phyloP scores from a whole-genome alignment of 2,329 filamentous ascomycete species.

The Dendryphion nanum region DNA sequence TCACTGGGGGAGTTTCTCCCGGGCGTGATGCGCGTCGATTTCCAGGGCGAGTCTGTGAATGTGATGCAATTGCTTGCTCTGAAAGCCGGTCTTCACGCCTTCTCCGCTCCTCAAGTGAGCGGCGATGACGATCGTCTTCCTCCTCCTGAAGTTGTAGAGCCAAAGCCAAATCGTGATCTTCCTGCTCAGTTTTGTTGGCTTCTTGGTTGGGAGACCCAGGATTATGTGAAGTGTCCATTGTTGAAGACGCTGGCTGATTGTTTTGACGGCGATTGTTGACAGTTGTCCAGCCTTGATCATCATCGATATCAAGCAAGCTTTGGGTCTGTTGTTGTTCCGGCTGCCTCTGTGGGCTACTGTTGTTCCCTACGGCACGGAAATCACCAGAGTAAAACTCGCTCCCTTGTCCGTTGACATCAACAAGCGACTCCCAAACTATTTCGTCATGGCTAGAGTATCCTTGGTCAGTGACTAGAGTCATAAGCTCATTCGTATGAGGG shows the following conservation, averaged over 20 bases:
- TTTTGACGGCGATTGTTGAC: constrained; percentile 43
- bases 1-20: constrained; percentile 41
- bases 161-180: constrained; percentile 79
- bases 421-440: constrained; percentile 92
- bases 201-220: constrained; percentile 19
- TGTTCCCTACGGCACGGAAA: constrained; percentile 76
- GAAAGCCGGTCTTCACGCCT: constrained; percentile 67
- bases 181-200: constrained; percentile 65
- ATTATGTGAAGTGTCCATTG: constrained; percentile 9
- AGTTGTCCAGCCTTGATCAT: constrained; percentile 55
- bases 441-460: constrained; percentile 87
- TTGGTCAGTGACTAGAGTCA: constrained; percentile 87
- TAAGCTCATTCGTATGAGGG: constrained; percentile 69
- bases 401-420: constrained; percentile 79
- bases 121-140: constrained; percentile 76
- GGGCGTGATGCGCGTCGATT: constrained; percentile 26
- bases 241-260: constrained; percentile 14
- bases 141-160: constrained; percentile 93
- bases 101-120: constrained; percentile 57
- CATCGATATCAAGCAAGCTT: constrained; percentile 28
- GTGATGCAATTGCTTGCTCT: constrained; percentile 64
- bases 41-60: constrained; percentile 21
- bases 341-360: constrained; percentile 16
- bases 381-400: constrained; percentile 88
- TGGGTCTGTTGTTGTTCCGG: constrained; percentile 29